Evolutionary conservation across 2,329 filamentous ascomycete genomes (phyloP), one percentile per base, ranked within the genome.

Genomic region (Verticillium nubilum): DNA sequence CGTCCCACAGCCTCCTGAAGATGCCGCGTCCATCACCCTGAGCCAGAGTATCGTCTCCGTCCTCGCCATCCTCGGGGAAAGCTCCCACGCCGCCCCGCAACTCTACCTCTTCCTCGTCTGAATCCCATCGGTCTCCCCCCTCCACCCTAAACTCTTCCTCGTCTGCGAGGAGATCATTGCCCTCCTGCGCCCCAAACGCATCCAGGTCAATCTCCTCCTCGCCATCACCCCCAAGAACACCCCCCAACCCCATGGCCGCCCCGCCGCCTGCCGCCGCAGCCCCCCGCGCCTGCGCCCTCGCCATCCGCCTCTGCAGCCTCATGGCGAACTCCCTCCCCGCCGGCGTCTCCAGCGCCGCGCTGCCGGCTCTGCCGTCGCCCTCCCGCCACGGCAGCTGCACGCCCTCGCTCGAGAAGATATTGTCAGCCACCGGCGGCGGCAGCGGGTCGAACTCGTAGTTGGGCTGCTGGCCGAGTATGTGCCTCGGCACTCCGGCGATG

Each of bases 391-490:
- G 80, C 42, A 76, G 67, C 57, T 66, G 67, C 60, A 79, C 77
- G 28, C 72, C 72, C 10, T 73, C 66, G 60, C 74, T 70, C 0
- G 77, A 78, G 63, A 85, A 84, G 10, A 81, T 70, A 62, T 86
- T 86, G 9, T 80, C 74, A 17, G 75, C 73, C 37, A 84, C 75
- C 0, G 81, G 73, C 1, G 92, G 93, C 23, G 92, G 91, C 15
- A 97, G 76, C 1, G 92, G 92, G 69, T 97, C 93, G 25, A 91
- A 95, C 19, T 91, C 85, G 63, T 89, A 86, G 66, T 86, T 92
- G 2, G 87, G 86, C 54, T 86, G 79, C 33, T 80, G 77, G 19
- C 82, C 79, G 12, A 92, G 86, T 66, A 91, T 82, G 9, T 77
- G 74, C 1, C 80, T 79, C 1, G 92, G 91, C 6, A 95, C 80